Base-by-base conservation (phyloP, 148 eudicot genomes). In the Camellia japonica region DNA sequence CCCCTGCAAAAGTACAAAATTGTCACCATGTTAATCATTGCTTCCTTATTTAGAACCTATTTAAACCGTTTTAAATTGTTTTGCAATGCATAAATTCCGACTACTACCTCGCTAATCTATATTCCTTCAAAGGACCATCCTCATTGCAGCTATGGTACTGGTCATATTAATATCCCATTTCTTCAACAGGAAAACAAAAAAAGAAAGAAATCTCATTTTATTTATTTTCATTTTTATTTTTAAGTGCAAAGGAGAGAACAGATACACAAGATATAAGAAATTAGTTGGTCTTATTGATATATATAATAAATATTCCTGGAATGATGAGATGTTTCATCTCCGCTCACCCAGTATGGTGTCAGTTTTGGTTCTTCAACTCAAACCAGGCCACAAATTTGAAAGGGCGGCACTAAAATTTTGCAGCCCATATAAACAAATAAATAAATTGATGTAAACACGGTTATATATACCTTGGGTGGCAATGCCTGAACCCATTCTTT, bases 1-100 rank as follows among this genome's bases (percentile, higher is more conserved):
- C 73, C 81, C 91, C 93, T 90, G 87, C 58, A 85, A 79, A 55
- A 30, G n/a, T 30, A n/a, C 14, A 65, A 58, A 47, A 30, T 49
- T 3, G 6, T 44, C 7, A 38, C 68, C 9, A 41, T 18, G 19
- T 16, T 7, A 60, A 60, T 15, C 60, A 60, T 15, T 60, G 71
- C 46, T 12, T 67, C 47, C 71, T 67, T 38, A 11, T 18, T 41
- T 38, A 42, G 2, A 42, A 67, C 71, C 73, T 69, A 69, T 69
- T 43, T 15, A 23, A 46, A 23, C 73, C 73, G 2, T 42, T 1
- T 64, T 19, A 20, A 64, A 64, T 60, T 60, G 64, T 60, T 18
- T 60, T n/a, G 18, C 20, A 10, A 38, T 0, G 5, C 46, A 38
- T 38, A 8, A 5, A 38, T 69, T 69, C 51, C 54, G 3, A 69